phyloP scores from a whole-genome alignment of 441 rosid genomes.

The Corymbia citriodora region DNA sequence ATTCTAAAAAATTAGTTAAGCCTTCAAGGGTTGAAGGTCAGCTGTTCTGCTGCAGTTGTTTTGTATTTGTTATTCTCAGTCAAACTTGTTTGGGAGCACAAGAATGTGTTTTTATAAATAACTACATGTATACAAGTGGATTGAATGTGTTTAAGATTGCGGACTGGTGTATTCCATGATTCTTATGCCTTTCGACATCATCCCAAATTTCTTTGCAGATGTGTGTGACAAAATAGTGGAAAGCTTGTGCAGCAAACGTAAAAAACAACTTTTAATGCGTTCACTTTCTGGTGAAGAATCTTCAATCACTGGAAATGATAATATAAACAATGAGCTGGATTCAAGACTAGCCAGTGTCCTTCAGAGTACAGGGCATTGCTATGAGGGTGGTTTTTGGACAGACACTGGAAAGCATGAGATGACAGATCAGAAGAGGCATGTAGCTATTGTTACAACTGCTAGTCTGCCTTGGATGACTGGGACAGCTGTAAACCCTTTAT shows the following conservation, averaged over 20 bases:
- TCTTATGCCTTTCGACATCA: background rate
- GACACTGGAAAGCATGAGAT: slow-evolving; percentile 49
- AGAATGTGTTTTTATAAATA: background rate
- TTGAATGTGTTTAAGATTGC: background rate
- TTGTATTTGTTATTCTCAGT: background rate
- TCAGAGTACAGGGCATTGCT: slow-evolving; percentile 90
- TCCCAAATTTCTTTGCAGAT: slow-evolving; percentile 39
- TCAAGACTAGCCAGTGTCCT: slow-evolving; percentile 87
- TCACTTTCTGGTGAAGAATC: slow-evolving; percentile 59
- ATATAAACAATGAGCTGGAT: slow-evolving; percentile 62
- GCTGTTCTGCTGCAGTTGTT: background rate
- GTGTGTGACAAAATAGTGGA: slow-evolving; percentile 79
- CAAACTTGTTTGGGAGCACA: background rate
- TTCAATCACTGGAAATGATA: slow-evolving; percentile 46
- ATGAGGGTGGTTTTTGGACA: slow-evolving; percentile 88
- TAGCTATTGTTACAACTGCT: slow-evolving; percentile 93
- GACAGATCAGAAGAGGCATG: slow-evolving; percentile 66
- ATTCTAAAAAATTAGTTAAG: background rate
- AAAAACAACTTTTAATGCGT: slow-evolving; percentile 53
- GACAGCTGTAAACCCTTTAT: slow-evolving; percentile 97
- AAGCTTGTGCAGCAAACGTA: slow-evolving; percentile 77
- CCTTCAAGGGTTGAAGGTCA: background rate
- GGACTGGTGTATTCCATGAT: background rate
- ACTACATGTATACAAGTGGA: background rate
- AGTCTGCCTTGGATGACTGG: slow-evolving; percentile 99